phyloP scores from a whole-genome alignment of 768 basidiomycete genomes.

The Auricularia auricula-judae region DNA sequence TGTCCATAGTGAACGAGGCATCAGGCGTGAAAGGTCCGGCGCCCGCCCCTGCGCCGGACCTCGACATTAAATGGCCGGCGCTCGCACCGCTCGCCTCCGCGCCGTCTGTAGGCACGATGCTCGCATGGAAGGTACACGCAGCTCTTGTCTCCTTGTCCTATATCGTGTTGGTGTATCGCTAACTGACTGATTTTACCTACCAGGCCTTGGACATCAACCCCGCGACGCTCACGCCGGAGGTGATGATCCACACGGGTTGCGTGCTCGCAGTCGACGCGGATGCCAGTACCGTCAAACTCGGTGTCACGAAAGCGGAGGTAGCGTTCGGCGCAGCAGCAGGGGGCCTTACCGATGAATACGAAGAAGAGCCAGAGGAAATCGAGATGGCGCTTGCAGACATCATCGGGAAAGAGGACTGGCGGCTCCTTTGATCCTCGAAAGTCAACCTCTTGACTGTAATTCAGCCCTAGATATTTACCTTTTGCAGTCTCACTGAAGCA shows the following conservation, averaged over 20 bases:
- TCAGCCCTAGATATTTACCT: too few relatives aligned
- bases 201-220: slow-evolving; percentile 53
- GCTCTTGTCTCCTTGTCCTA: too few relatives aligned
- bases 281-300: slow-evolving; percentile 11
- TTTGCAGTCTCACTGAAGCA: too few relatives aligned
- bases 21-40: neutral
- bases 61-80: neutral
- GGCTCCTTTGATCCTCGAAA: neutral
- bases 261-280: slow-evolving; percentile 20
- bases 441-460: too few relatives aligned
- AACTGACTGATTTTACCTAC: neutral
- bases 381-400: slow-evolving; percentile 9
- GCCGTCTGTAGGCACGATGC: slow-evolving; percentile 8
- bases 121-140: slow-evolving; percentile 39
- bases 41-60: neutral
- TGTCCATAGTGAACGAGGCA: neutral
- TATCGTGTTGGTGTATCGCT: too few relatives aligned
- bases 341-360: slow-evolving; percentile 10
- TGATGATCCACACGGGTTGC: slow-evolving; percentile 35
- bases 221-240: slow-evolving; percentile 47
- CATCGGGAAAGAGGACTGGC: neutral
- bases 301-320: slow-evolving; percentile 13
- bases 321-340: slow-evolving; percentile 18
- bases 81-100: neutral
- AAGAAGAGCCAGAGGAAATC: slow-evolving; percentile 14